phyloP scores from a whole-genome alignment of 768 basidiomycete genomes.

The Mycena belliarum region DNA sequence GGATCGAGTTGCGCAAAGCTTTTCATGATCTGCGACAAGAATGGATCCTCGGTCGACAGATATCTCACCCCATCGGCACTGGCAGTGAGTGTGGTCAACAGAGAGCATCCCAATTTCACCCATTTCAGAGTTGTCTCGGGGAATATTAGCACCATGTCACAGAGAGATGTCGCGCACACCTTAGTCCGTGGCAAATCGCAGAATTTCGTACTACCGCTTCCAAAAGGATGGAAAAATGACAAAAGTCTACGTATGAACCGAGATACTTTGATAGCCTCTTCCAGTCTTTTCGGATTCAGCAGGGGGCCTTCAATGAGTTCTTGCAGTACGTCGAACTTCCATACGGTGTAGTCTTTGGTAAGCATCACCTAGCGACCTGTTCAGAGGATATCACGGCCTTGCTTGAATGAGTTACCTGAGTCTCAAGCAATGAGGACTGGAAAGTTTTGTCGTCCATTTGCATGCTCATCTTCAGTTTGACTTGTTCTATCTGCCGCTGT shows the following conservation, averaged over 20 bases:
- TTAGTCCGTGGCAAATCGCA: constrained; percentile 75
- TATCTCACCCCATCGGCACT: constrained; percentile 85
- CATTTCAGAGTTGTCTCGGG: constrained; percentile 75
- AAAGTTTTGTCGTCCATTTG: constrained; percentile 96
- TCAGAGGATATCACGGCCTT: constrained; percentile 7
- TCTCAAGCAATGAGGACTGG: constrained; percentile 80
- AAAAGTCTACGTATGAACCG: constrained; percentile 90
- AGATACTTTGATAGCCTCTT: constrained; percentile 90
- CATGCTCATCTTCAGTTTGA: constrained; percentile 85
- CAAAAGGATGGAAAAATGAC: constrained; percentile 91
- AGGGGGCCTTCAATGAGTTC: constrained; percentile 92
- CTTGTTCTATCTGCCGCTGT: constrained; percentile 89
- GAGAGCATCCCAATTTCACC: constrained; percentile 81
- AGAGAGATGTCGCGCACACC: constrained; percentile 34
- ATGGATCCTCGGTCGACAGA: constrained; percentile 78
- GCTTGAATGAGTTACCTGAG: constrained; percentile 56
- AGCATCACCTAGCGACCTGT: constrained; percentile 65
- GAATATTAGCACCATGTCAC: not conserved
- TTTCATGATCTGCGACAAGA: constrained; percentile 80
- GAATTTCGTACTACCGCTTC: constrained; percentile 62
- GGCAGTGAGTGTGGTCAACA: constrained; percentile 81
- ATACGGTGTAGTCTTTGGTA: constrained; percentile 86
- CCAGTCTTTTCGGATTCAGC: constrained; percentile 86
- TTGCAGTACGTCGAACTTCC: constrained; percentile 88
- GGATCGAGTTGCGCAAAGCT: constrained; percentile 93